Evolutionary conservation across 495 filamentous ascomycete genomes (phyloP), one percentile per base, ranked within the genome.

Genomic region (Penicillium coprophilum): DNA sequence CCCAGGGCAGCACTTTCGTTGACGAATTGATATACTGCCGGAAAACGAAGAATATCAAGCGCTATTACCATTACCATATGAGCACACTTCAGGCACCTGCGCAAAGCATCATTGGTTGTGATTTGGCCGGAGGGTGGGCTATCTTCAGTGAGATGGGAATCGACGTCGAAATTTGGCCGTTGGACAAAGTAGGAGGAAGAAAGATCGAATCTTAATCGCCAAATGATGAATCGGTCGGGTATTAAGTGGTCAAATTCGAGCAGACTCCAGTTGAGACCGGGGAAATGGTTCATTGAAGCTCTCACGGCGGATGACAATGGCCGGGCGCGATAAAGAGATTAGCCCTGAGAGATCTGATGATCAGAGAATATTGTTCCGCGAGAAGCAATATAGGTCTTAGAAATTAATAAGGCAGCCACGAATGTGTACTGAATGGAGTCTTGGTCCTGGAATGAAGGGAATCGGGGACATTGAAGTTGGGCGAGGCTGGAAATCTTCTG

Each of bases 401-500:
- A n/a, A 27, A 21, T 27, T n/a, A n/a, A 27, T 12, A 27, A n/a
- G 17, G n/a, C n/a, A 11, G 24, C 28, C 30, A 21, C 15, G 19
- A 32, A 4, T 7, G n/a, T n/a, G n/a, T n/a, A n/a, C n/a, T n/a
- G n/a, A n/a, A n/a, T 21, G 46, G 24, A 54, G 53, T 45, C 47
- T 49, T 20, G 19, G 24, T 32, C 10, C 20, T 52, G 34, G 44
- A 64, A 57, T 27, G 47, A 64, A 57, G 31, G 47, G 48, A 58
- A 45, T 40, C 30, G 27, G 47, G 50, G 19, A 36, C 12, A 45
- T 23, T 24, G 38, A 53, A 59, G 61, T 60, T 68, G 57, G 57
- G 60, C 48, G 48, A 58, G 55, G 50, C 57, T 61, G 65, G 59
- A 65, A 65, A 58, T 46, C 32, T 24, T 56, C 48, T 67, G 62